Percentiles rank a stretch among this genome's conserved stretches.
Conservation (phyloP, 2,329 filamentous ascomycete genomes). For the Lecanoromycetidae sp. region DNA sequence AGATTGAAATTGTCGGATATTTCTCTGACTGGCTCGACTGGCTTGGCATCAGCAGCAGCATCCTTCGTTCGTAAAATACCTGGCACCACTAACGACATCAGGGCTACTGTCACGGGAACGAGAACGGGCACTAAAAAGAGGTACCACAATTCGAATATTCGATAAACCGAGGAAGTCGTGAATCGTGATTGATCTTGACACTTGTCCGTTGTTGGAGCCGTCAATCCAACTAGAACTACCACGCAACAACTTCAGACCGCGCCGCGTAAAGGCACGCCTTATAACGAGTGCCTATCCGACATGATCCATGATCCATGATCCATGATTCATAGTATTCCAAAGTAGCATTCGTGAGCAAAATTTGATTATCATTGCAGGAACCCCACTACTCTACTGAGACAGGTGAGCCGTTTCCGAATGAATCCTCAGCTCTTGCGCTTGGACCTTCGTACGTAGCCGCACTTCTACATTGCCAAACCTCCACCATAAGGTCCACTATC, state of each 20-base stretch:
- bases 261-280: no score
- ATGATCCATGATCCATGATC: no score
- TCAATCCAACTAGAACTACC: no score
- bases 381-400: not conserved
- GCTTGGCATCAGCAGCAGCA: not conserved
- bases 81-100: not conserved
- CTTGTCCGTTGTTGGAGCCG: no score
- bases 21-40: not conserved
- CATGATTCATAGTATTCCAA: no score
- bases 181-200: no score
- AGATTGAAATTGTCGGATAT: not conserved
- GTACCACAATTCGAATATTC: conserved; percentile 1
- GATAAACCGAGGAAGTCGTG: not conserved
- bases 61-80: not conserved
- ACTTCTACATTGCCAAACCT: not conserved
- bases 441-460: not conserved
- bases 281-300: no score
- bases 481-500: no score
- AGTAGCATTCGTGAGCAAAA: not conserved
- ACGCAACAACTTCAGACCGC: no score
- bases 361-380: not conserved
- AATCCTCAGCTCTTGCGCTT: conserved; percentile 1
- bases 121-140: conserved; percentile 8
- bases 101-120: not conserved
- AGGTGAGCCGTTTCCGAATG: no score